Percentiles rank a stretch among this genome's conserved stretches.
Evolutionary conservation across 2,329 filamentous ascomycete genomes (phyloP).

Genomic region (Paraphaeosphaeria minitans): DNA sequence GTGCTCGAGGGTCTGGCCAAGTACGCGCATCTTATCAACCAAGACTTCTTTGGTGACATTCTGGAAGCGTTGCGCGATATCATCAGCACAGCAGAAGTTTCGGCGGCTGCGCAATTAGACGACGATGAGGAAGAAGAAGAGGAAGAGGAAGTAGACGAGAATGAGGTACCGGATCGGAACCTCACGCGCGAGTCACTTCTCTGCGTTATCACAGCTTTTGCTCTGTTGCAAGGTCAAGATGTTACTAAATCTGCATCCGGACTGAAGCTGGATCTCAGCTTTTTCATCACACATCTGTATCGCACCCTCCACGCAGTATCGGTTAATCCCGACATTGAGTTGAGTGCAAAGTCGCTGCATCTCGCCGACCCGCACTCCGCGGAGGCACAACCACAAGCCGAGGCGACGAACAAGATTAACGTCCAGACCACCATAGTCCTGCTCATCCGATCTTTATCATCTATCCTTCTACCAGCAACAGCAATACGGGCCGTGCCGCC

Average conservation of each 20-base stretch:
- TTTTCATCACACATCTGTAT: conserved; percentile 95
- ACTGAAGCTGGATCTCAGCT: conserved; percentile 88
- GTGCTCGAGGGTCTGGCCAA: conserved; percentile 92
- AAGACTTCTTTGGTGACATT: conserved; percentile 97
- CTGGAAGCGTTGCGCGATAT: conserved; percentile 94
- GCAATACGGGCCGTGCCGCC: conserved; percentile 78
- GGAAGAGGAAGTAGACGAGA: conserved; percentile 59
- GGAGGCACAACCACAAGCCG: conserved; percentile 41
- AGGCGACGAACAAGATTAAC: conserved; percentile 76
- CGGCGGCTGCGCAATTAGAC: conserved; percentile 53
- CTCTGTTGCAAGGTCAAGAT: conserved; percentile 93
- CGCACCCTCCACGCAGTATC: conserved; percentile 78
- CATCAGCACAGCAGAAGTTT: conserved; percentile 71
- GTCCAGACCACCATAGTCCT: conserved; percentile 93
- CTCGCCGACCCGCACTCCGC: conserved; percentile 67
- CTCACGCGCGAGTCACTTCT: conserved; percentile 89
- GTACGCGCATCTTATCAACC: conserved; percentile 96
- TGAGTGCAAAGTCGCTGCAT: conserved; percentile 73
- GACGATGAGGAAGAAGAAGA: conserved; percentile 54
- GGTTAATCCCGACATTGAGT: conserved; percentile 84
- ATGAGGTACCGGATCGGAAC: conserved; percentile 56
- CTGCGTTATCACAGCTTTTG: conserved; percentile 94
- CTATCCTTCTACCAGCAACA: conserved; percentile 76
- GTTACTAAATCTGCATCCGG: conserved; percentile 80
- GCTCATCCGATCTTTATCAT: conserved; percentile 82